These are phyloP conservation scores for Nicotiana rustica DNA, from an alignment of 305 asterid genomes.

Conservation along the genomic window DNA sequence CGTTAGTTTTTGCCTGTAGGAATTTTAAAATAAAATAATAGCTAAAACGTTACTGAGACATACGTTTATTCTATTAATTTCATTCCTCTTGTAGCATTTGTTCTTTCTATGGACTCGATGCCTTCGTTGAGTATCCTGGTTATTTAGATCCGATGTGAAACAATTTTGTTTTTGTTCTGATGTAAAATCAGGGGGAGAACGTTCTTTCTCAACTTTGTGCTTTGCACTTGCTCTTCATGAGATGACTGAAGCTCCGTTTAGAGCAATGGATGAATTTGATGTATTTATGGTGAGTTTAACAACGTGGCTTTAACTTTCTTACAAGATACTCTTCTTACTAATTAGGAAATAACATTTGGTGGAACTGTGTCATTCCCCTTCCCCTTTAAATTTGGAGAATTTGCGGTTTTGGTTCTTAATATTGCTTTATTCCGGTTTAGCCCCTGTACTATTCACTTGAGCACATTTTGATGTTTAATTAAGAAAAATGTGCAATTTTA, in stretches of 20 bases:
- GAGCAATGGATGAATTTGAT: slow-evolving; percentile 99
- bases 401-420: not conserved
- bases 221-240: slow-evolving; percentile 97
- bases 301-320: slow-evolving; percentile 12
- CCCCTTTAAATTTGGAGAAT: not conserved
- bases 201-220: slow-evolving; percentile 95
- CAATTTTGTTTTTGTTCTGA: slow-evolving; percentile 29
- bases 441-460: not conserved
- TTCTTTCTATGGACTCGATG: slow-evolving; percentile 9
- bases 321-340: not conserved
- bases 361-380: not conserved
- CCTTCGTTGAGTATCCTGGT: slow-evolving; percentile 19
- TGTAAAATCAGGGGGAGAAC: slow-evolving; percentile 82
- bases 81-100: not conserved
- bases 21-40: too few relatives aligned
- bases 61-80: too few relatives aligned
- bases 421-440: slow-evolving; percentile 1
- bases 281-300: slow-evolving; percentile 79
- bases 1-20: too few relatives aligned
- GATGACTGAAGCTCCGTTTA: slow-evolving; percentile 98
- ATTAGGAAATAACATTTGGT: not conserved
- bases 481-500: not conserved
- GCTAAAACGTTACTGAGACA: too few relatives aligned
- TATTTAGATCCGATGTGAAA: not conserved
- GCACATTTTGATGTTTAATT: not conserved